phyloP scores from a whole-genome alignment of 208 protist genomes.

The Leishmania aethiopica region DNA sequence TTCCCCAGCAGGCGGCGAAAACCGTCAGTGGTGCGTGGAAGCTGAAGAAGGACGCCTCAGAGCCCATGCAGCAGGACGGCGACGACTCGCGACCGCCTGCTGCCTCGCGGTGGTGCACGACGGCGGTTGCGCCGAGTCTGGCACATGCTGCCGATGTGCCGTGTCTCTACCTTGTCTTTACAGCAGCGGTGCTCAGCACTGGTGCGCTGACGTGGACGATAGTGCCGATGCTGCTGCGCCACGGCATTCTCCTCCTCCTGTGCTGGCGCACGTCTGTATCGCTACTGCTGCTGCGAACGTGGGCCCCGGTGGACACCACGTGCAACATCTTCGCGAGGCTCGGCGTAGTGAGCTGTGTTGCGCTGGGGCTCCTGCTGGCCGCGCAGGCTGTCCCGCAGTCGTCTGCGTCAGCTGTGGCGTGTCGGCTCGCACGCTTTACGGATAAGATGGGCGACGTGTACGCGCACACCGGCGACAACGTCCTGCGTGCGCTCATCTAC shows the following conservation, averaged over 20 bases:
- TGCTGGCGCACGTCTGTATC: not conserved
- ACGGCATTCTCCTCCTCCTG: not conserved
- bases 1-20: not conserved
- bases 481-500: conserved; percentile 19
- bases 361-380: conserved; percentile 8
- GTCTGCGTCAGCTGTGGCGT: not conserved
- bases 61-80: conserved; percentile 11
- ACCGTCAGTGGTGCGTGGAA: not conserved
- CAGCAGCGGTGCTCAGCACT: conserved; percentile 19
- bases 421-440: not conserved
- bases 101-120: conserved; percentile 35
- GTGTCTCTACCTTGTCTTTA: conserved; percentile 20
- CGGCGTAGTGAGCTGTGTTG: not conserved
- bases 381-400: conserved; percentile 9
- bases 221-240: conserved; percentile 4
- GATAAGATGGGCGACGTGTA: conserved; percentile 13
- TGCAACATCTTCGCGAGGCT: conserved; percentile 8
- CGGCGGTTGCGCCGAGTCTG: conserved; percentile 27
- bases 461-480: conserved; percentile 1
- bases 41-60: not conserved
- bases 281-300: conserved; percentile 8
- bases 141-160: conserved; percentile 27
- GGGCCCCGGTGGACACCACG: not conserved
- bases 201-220: conserved; percentile 24
- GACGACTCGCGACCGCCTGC: conserved; percentile 27